phyloP scores from a whole-genome alignment of 2,329 filamentous ascomycete species.

The Penicillium sp. region DNA sequence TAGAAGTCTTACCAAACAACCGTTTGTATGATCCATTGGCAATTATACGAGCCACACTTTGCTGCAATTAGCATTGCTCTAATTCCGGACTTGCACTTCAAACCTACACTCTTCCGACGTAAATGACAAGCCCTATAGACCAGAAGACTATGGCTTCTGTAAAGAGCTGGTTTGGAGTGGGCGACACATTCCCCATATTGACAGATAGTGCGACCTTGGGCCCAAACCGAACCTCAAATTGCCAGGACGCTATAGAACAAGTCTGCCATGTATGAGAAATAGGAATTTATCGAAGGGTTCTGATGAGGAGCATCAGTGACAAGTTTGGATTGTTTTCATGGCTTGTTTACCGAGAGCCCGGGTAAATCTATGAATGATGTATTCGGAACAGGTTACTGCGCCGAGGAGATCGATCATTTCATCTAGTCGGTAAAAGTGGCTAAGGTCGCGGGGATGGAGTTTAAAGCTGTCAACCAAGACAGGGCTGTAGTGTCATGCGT shows the following conservation, averaged over 20 bases:
- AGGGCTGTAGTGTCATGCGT: constrained; percentile 17
- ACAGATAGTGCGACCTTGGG: constrained; percentile 2
- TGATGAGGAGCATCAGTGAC: constrained; percentile 2
- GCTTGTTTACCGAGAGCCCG: neutral
- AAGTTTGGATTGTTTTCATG: neutral
- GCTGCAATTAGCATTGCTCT: constrained; percentile 6
- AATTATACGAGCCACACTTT: constrained; percentile 30
- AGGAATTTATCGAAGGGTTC: neutral
- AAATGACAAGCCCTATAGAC: constrained; percentile 32
- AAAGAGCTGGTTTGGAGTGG: constrained; percentile 31
- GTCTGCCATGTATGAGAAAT: constrained; percentile 7
- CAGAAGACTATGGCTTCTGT: constrained; percentile 33
- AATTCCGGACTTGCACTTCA: neutral
- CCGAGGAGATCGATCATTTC: neutral
- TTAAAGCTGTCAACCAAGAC: constrained; percentile 4
- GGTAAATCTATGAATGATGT: neutral
- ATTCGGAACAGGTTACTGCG: neutral
- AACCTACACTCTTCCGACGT: constrained; percentile 32
- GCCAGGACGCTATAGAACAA: neutral
- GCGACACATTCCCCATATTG: constrained; percentile 33
- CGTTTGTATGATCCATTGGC: constrained; percentile 31
- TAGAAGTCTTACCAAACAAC: constrained; percentile 25
- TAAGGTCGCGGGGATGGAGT: neutral
- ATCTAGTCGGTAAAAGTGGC: constrained; percentile 13
- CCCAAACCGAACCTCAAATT: neutral